Percentiles rank a stretch among this genome's conserved stretches.
Evolutionary conservation across 2,329 filamentous ascomycete species (phyloP).

Genomic region (Microdochium trichocladiopsis): DNA sequence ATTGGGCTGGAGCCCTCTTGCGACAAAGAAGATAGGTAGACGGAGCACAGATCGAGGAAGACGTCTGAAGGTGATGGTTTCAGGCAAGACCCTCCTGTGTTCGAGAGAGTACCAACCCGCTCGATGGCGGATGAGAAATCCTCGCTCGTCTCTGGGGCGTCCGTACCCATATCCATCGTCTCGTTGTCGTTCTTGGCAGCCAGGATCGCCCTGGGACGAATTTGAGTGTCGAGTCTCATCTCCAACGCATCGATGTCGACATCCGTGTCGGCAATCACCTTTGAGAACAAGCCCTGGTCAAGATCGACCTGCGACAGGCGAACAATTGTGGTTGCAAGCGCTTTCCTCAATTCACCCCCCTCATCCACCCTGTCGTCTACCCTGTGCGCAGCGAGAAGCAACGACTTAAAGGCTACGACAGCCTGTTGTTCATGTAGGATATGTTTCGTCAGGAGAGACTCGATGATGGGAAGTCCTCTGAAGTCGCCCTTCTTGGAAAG

Average conservation of each 20-base stretch:
- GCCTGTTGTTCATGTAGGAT: constrained; percentile 58
- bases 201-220: constrained; percentile 51
- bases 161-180: constrained; percentile 33
- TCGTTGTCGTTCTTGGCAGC: constrained; percentile 41
- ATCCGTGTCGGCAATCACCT: constrained; percentile 58
- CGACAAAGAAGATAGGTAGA: constrained; percentile 38
- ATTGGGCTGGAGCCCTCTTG: constrained; percentile 29
- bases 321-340: constrained; percentile 61
- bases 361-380: constrained; percentile 47
- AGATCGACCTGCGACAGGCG: constrained; percentile 53
- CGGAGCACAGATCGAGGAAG: constrained; percentile 50
- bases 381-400: constrained; percentile 54
- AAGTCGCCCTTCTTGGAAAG: constrained; percentile 53
- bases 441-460: constrained; percentile 51
- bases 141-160: constrained; percentile 8
- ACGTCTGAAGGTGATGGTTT: constrained; percentile 40
- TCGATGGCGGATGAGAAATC: constrained; percentile 16
- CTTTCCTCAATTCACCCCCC: constrained; percentile 50
- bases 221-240: constrained; percentile 63
- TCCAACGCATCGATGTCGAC: constrained; percentile 71
- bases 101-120: constrained; percentile 13
- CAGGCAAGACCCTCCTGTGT: constrained; percentile 36
- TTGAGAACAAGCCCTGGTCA: constrained; percentile 53
- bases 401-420: constrained; percentile 56
- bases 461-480: constrained; percentile 50